These are phyloP conservation scores for Ogataea degrootiae DNA, from an alignment of 805 yeast species.

Conservation along the genomic window DNA sequence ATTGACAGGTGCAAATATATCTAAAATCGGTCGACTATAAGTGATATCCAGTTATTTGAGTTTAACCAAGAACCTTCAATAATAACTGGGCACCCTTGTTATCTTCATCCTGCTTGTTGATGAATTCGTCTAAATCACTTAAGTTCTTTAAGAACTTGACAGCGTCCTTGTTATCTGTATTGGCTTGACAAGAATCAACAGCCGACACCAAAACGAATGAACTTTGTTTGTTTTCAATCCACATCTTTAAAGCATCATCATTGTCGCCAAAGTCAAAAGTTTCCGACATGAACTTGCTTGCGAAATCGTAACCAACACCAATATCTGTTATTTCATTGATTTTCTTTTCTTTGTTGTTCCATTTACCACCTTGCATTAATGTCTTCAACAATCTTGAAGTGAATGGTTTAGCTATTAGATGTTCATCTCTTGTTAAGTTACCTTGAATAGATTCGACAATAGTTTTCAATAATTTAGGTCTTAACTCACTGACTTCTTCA, in stretches of 20 bases:
- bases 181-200: slow-evolving; percentile 56
- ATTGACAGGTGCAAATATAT: too few relatives aligned
- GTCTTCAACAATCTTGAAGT: slow-evolving; percentile 70
- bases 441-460: slow-evolving; percentile 60
- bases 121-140: slow-evolving; percentile 42
- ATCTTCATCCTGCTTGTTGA: slow-evolving; percentile 33
- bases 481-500: slow-evolving; percentile 27
- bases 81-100: slow-evolving; percentile 66
- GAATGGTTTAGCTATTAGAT: slow-evolving; percentile 67
- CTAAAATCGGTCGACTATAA: too few relatives aligned
- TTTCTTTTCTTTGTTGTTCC: slow-evolving; percentile 61
- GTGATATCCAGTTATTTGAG: too few relatives aligned
- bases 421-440: slow-evolving; percentile 61
- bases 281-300: slow-evolving; percentile 42
- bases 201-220: slow-evolving; percentile 80
- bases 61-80: slow-evolving; percentile 28
- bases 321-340: slow-evolving; percentile 38
- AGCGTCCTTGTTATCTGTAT: slow-evolving; percentile 34
- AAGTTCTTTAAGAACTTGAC: slow-evolving; percentile 49
- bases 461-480: slow-evolving; percentile 47
- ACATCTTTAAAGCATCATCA: slow-evolving; percentile 45
- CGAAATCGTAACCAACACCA: slow-evolving; percentile 57
- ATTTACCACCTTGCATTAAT: slow-evolving; percentile 80
- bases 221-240: slow-evolving; percentile 64
- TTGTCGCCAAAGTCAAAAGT: slow-evolving; percentile 46